These are phyloP conservation scores for Colletotrichum chlorophyti DNA, from an alignment of 2,329 filamentous ascomycete genomes.

Conservation along the genomic window DNA sequence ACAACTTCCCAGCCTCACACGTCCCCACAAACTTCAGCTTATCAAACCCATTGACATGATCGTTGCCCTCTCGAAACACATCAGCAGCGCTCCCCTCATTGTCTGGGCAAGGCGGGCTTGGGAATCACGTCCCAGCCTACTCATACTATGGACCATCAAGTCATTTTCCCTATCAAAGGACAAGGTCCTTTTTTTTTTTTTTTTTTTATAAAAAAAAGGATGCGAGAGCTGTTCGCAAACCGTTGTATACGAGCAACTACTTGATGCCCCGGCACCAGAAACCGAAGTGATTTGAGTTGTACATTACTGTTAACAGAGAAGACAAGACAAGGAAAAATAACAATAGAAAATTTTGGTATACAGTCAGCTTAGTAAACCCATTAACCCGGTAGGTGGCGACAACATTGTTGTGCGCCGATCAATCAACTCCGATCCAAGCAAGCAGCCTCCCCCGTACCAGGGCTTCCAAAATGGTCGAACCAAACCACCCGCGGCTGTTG, in stretches of 20 bases:
- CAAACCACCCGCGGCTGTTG: not conserved
- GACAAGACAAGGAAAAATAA: not conserved
- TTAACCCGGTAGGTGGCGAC: not conserved
- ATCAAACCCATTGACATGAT: slow-evolving; percentile 54
- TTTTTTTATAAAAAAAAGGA: no score
- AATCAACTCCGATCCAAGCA: not conserved
- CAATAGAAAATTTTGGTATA: slow-evolving; percentile 7
- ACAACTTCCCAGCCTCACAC: slow-evolving; percentile 49
- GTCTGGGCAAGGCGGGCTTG: not conserved
- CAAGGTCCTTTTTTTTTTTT: no score
- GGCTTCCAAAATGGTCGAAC: not conserved
- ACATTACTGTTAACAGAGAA: slow-evolving; percentile 15
- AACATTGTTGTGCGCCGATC: not conserved
- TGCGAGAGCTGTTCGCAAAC: no score
- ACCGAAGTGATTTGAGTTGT: not conserved
- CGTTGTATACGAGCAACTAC: no score
- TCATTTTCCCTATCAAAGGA: no score
- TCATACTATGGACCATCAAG: no score
- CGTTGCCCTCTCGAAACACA: slow-evolving; percentile 34
- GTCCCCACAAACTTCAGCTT: slow-evolving; percentile 52
- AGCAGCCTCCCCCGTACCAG: slow-evolving; percentile 1
- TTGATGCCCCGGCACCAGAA: no score
- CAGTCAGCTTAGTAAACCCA: slow-evolving; percentile 6
- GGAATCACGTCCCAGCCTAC: no score
- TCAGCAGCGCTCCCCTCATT: not conserved